Evolutionary conservation across 2,329 filamentous ascomycete genomes (phyloP).

Genomic region (Colletotrichum sp.): DNA sequence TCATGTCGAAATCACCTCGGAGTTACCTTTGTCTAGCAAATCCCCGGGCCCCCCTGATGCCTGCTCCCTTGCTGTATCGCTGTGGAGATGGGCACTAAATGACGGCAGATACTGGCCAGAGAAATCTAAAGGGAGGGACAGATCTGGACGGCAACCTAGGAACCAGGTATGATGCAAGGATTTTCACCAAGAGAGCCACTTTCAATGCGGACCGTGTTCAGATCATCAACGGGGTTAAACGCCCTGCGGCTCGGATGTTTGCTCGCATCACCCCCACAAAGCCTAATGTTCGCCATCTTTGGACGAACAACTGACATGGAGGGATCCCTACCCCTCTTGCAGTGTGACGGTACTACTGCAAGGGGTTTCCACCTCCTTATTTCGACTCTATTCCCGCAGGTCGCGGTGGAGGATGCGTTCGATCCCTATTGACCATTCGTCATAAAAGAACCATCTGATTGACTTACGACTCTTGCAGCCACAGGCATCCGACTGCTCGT

Average conservation of each 20-base stretch:
- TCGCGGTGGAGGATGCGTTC: background rate
- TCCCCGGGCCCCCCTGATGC: background rate
- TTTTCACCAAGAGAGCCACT: background rate
- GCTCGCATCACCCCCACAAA: background rate
- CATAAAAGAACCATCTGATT: background rate
- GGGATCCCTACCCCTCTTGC: background rate
- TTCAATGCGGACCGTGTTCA: background rate
- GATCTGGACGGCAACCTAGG: background rate
- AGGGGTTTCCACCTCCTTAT: background rate
- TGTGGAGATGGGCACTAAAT: background rate
- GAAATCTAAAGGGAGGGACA: background rate
- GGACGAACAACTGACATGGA: background rate
- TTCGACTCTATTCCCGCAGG: background rate
- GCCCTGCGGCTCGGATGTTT: background rate
- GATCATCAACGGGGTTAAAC: background rate
- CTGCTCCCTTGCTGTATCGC: background rate
- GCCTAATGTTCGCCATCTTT: background rate
- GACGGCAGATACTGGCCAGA: background rate
- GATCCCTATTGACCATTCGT: background rate
- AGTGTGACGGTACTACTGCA: background rate
- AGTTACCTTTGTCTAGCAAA: background rate
- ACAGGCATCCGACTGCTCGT: background rate
- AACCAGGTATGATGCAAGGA: background rate
- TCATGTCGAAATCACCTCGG: background rate
- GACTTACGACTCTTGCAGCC: background rate